These are phyloP conservation scores for Alisma plantagoaquatica DNA, from an alignment of 106 monocot genomes.

Conservation along the genomic window DNA sequence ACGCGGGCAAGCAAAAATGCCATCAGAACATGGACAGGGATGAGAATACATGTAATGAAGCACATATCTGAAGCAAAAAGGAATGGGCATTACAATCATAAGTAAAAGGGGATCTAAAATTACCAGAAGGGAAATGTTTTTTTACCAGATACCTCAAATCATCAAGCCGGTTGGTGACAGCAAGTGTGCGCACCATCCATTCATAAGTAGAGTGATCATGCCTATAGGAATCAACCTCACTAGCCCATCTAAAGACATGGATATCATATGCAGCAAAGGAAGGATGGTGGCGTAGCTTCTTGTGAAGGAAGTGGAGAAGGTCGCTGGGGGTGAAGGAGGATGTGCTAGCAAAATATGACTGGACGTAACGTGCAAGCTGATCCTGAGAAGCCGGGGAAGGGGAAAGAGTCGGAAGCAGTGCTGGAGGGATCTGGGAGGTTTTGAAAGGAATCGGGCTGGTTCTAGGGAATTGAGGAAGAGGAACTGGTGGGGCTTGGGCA, in stretches of 20 bases:
- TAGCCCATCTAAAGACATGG: slow-evolving; percentile 57
- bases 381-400: slow-evolving; percentile 14
- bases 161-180: slow-evolving; percentile 31
- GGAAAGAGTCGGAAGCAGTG: slow-evolving; percentile 8
- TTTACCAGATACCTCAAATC: slow-evolving; percentile 28
- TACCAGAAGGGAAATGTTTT: too few species aligned
- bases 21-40: slow-evolving; percentile 51
- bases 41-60: slow-evolving; percentile 30
- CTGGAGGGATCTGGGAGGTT: slow-evolving; percentile 2
- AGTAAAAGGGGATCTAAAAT: too few species aligned
- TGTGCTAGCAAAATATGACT: slow-evolving; percentile 12
- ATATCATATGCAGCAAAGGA: slow-evolving; percentile 46
- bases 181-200: slow-evolving; percentile 31
- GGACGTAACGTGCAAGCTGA: slow-evolving; percentile 25
- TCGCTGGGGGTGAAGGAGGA: slow-evolving; percentile 19
- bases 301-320: slow-evolving; percentile 35
- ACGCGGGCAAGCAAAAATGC: slow-evolving; percentile 61
- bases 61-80: too few species aligned
- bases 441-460: neutral
- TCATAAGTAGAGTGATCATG: slow-evolving; percentile 63
- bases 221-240: slow-evolving; percentile 44
- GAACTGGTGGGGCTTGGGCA: neutral
- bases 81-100: too few species aligned
- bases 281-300: slow-evolving; percentile 54
- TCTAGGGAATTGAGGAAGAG: neutral